A percentile compares a stretch with the other conserved stretches of the same genome.
These are phyloP conservation scores for Leccinum uliginosum DNA, from an alignment of 768 basidiomycete genomes.

Conservation along the genomic window DNA sequence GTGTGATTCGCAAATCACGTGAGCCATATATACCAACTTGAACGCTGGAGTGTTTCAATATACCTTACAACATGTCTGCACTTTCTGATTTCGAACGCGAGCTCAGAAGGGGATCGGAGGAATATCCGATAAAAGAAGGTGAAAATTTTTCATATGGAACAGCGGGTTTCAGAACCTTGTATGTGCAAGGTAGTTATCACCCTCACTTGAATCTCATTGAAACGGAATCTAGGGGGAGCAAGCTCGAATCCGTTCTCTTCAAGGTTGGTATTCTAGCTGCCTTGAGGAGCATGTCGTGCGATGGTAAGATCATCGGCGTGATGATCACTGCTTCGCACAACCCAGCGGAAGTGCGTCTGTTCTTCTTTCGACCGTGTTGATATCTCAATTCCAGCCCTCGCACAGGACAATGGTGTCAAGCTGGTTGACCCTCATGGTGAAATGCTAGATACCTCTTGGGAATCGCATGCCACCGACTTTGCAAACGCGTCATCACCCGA, in stretches of 20 bases:
- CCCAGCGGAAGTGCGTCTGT: constrained; percentile 76
- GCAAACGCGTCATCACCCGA: constrained; percentile 78
- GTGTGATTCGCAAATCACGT: constrained; percentile 15
- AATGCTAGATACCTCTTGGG: constrained; percentile 96
- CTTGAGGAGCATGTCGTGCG: constrained; percentile 86
- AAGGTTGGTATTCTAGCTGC: constrained; percentile 88
- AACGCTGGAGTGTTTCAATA: neutral
- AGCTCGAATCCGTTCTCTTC: constrained; percentile 89
- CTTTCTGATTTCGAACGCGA: constrained; percentile 35
- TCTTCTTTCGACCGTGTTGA: neutral
- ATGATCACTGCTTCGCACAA: constrained; percentile 99
- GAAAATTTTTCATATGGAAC: constrained; percentile 86
- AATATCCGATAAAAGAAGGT: constrained; percentile 68
- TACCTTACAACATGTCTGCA: constrained; percentile 27
- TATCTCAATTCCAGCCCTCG: constrained; percentile 3
- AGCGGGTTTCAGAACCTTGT: constrained; percentile 91
- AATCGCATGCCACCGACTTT: constrained; percentile 76
- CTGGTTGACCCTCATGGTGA: constrained; percentile 96
- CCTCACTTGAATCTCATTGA: constrained; percentile 6
- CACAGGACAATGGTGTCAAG: constrained; percentile 97
- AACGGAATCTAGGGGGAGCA: constrained; percentile 46
- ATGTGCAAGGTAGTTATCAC: constrained; percentile 31
- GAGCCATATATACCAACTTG: no score
- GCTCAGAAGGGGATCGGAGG: constrained; percentile 48
- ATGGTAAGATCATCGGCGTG: constrained; percentile 89